Evolutionary conservation across 2,329 filamentous ascomycete species (phyloP).

Genomic region (Nemania diffusa): DNA sequence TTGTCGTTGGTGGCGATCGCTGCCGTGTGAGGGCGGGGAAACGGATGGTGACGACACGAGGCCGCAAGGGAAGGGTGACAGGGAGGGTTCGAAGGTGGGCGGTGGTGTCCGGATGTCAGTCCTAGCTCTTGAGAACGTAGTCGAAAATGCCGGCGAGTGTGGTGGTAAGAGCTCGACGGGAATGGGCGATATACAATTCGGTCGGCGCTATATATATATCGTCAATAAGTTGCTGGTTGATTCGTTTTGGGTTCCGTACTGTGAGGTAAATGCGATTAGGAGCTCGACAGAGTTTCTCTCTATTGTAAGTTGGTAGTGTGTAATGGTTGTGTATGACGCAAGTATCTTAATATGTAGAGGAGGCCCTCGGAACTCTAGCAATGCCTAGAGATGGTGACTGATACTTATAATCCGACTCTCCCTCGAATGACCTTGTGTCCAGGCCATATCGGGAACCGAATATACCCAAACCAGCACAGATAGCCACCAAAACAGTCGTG

Average conservation of each 20-base stretch:
- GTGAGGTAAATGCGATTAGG: slow-evolving; percentile 4
- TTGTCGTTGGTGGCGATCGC: slow-evolving; percentile 12
- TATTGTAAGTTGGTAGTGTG: slow-evolving; percentile 10
- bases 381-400: slow-evolving; percentile 29
- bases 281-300: background rate
- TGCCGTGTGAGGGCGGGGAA: slow-evolving; percentile 21
- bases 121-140: slow-evolving; percentile 20
- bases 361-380: slow-evolving; percentile 8
- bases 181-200: background rate
- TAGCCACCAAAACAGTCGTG: slow-evolving; percentile 44
- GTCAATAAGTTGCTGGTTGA: slow-evolving; percentile 24
- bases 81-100: slow-evolving; percentile 8
- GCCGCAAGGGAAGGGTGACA: slow-evolving; percentile 16
- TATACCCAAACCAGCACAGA: slow-evolving; percentile 45
- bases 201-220: slow-evolving; percentile 13
- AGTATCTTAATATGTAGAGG: slow-evolving; percentile 17
- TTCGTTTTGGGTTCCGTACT: slow-evolving; percentile 12
- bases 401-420: slow-evolving; percentile 38
- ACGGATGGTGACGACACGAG: slow-evolving; percentile 18
- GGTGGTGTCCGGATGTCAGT: slow-evolving; percentile 9
- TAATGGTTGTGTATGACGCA: slow-evolving; percentile 13
- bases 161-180: slow-evolving; percentile 28
- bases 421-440: slow-evolving; percentile 25
- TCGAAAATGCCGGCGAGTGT: slow-evolving; percentile 25
- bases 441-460: slow-evolving; percentile 44